Conservation (phyloP, 2,329 filamentous ascomycete species). For the Claviceps fusiformis region DNA sequence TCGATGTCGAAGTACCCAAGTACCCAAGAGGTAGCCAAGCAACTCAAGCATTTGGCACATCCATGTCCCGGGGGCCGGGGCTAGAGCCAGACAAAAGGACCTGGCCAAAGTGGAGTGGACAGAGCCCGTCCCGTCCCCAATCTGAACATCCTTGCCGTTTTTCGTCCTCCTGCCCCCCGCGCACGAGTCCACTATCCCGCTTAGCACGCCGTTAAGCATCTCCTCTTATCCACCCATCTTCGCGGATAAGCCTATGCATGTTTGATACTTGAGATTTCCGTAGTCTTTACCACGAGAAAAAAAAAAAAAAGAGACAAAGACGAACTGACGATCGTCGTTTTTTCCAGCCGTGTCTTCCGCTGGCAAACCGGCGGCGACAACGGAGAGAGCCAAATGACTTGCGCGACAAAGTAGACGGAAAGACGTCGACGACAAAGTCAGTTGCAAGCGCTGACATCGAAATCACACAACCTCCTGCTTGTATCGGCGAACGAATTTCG, state of each 20-base stretch:
- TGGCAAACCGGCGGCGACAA: background rate
- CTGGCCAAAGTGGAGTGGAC: background rate
- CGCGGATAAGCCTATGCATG: background rate
- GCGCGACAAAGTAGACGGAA: background rate
- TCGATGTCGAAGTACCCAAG: too few relatives aligned
- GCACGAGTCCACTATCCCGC: background rate
- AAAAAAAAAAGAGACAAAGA: background rate
- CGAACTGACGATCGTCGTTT: background rate
- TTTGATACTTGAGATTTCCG: background rate
- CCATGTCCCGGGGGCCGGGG: too few relatives aligned
- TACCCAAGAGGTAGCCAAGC: too few relatives aligned
- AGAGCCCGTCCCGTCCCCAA: too few relatives aligned
- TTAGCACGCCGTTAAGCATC: background rate
- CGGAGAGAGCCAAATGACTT: background rate
- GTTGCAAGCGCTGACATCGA: background rate
- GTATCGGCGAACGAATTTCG: background rate
- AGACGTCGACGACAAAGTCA: background rate
- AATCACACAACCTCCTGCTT: background rate
- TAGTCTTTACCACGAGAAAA: background rate
- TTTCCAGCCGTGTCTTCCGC: background rate
- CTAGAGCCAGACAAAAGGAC: constrained; percentile 1
- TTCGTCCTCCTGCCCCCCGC: background rate
- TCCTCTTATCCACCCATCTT: constrained; percentile 1
- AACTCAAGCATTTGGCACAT: too few relatives aligned
- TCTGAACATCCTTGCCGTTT: background rate